phyloP scores from a whole-genome alignment of 495 filamentous ascomycete species.

The Neurospora terricola region DNA sequence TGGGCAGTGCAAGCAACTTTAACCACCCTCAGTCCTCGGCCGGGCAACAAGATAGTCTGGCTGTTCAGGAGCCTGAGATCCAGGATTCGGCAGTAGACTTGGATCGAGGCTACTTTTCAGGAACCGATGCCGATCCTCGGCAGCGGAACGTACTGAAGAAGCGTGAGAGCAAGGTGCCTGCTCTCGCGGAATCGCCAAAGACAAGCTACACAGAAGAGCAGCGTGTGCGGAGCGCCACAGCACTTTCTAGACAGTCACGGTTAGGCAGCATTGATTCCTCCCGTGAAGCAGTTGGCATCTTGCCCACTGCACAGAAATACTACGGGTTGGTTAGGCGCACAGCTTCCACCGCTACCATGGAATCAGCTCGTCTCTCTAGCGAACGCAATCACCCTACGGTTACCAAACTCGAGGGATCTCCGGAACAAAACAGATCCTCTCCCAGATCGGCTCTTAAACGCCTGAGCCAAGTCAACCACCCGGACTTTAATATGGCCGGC shows the following conservation, averaged over 20 bases:
- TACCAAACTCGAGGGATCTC: conserved; percentile 53
- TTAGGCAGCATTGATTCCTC: conserved; percentile 60
- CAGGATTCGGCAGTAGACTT: conserved; percentile 46
- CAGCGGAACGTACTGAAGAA: conserved; percentile 73
- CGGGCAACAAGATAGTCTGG: conserved; percentile 29
- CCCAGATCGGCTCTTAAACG: conserved; percentile 39
- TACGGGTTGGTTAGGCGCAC: conserved; percentile 45
- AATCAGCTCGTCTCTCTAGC: conserved; percentile 40
- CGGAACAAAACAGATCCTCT: conserved; percentile 43
- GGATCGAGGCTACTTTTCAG: conserved; percentile 91
- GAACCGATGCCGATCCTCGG: conserved; percentile 69
- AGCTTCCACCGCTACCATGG: conserved; percentile 38
- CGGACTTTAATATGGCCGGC: conserved; percentile 41
- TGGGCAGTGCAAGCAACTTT: conserved; percentile 41
- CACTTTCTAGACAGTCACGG: conserved; percentile 62
- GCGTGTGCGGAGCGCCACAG: conserved; percentile 46
- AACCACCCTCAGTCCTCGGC: conserved; percentile 33
- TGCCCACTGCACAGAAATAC: conserved; percentile 49
- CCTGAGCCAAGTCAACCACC: conserved; percentile 38
- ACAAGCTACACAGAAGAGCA: conserved; percentile 67
- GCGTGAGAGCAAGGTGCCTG: conserved; percentile 47
- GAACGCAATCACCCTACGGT: conserved; percentile 46
- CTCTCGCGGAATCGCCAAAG: conserved; percentile 46
- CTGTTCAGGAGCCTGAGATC: conserved; percentile 21
- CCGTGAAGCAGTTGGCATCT: conserved; percentile 29